phyloP scores from a whole-genome alignment of 495 filamentous ascomycete genomes.

The Penicillium longicatenatum region DNA sequence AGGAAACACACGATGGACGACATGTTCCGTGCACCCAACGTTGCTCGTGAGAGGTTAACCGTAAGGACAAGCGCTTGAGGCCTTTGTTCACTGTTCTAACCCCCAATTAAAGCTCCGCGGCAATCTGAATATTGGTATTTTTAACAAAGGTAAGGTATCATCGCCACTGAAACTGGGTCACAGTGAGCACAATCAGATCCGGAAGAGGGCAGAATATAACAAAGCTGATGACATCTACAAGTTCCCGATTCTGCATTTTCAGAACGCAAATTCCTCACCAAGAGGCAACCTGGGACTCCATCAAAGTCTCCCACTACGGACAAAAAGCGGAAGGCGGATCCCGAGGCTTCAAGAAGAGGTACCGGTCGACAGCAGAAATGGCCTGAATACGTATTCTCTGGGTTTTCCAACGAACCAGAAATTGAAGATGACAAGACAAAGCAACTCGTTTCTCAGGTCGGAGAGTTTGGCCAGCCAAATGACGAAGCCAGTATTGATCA shows the following conservation, averaged over 20 bases:
- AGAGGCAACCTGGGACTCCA: neutral
- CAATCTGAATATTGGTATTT: constrained; percentile 58
- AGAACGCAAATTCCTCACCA: neutral
- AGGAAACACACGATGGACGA: constrained; percentile 56
- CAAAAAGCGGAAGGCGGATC: neutral
- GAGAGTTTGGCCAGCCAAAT: neutral
- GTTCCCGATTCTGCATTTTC: neutral
- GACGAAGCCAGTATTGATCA: neutral
- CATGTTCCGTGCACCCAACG: constrained; percentile 64
- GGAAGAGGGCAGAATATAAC: neutral
- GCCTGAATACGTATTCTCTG: neutral
- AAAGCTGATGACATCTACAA: neutral
- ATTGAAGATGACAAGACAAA: neutral
- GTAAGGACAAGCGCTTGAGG: constrained; percentile 40
- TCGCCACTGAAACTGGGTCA: constrained; percentile 54
- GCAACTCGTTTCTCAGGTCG: neutral
- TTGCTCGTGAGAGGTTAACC: constrained; percentile 63
- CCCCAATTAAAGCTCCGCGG: constrained; percentile 48
- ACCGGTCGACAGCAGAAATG: neutral
- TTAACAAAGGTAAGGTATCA: constrained; percentile 70
- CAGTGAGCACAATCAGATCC: constrained; percentile 7
- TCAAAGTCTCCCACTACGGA: neutral
- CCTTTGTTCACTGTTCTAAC: constrained; percentile 23
- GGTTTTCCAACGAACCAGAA: neutral
- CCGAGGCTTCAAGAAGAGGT: neutral